Percentiles rank a stretch among this genome's conserved stretches.
These are phyloP conservation scores for Fabrea salina DNA, from an alignment of 169 alveolate genomes.

Conservation along the genomic window DNA sequence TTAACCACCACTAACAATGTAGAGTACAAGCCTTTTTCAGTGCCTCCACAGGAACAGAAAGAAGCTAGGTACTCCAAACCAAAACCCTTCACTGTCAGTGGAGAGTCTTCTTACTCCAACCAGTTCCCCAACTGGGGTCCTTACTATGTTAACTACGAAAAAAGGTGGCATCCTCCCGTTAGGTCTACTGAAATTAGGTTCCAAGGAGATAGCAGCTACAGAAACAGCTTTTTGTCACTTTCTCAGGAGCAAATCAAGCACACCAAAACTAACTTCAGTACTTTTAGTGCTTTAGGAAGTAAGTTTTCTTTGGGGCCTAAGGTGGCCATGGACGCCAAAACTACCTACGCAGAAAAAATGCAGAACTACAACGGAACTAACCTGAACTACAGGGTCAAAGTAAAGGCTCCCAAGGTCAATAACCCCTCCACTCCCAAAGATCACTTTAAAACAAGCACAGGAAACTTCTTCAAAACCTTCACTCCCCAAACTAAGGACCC, in stretches of 20 bases:
- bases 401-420: not conserved
- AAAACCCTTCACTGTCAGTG: no score
- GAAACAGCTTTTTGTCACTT: not conserved
- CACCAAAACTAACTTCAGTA: not conserved
- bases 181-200: not conserved
- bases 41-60: not conserved
- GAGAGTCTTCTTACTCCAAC: no score
- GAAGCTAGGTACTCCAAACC: no score
- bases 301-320: not conserved
- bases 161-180: constrained; percentile 13
- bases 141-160: not conserved
- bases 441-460: constrained; percentile 5
- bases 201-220: not conserved
- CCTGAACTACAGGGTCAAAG: not conserved
- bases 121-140: constrained; percentile 20
- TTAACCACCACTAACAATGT: not conserved
- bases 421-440: not conserved
- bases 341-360: constrained; percentile 14
- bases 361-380: not conserved
- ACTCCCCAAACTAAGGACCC: not conserved
- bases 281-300: not conserved
- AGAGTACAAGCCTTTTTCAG: constrained; percentile 8
- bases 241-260: not conserved
- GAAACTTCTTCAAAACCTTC: not conserved
- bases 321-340: not conserved